Base-by-base conservation (phyloP, 1,284 basidiomycete genomes). In the Naganishia cerealis region DNA sequence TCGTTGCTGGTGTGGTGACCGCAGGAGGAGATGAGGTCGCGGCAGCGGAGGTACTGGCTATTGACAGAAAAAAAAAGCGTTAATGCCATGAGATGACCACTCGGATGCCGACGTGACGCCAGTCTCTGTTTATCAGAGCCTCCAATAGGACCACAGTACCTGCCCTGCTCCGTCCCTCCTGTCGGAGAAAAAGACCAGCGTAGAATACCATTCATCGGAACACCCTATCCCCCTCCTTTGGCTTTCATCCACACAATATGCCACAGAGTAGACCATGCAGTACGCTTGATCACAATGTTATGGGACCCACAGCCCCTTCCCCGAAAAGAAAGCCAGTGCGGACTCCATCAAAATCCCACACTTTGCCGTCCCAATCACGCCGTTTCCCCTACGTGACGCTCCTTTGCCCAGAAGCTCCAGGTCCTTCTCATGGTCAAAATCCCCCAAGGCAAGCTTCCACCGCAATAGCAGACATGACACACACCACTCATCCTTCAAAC, bases 401-500 rank as follows among this genome's bases (percentile, higher is more conserved):
- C 38, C 46, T 48, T 48, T 48, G 7, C 46, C 10, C 3, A 6
- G 7, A 3, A 48, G n/a, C 46, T 48, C 46, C 46, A 21, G 1
- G n/a, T 4, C 15, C 36, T 21, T 21, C 38, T 15, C 29, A 12
- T 13, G 10, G 5, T 5, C 9, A n/a, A 21, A 26, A 55, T 18
- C 29, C 54, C 6, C 38, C 33, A 8, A 33, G 3, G 21, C 56
- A 39, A 16, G 13, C 8, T 16, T 24, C 12, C 21, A 10, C 26
- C 3, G 42, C 12, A 48, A n/a, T 12, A n/a, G 5, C n/a, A 38
- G 50, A 52, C 26, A 13, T 33, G 59, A 53, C 50, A 63, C 59
- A 63, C 59, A 63, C 59, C 59, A 63, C 59, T 63, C 59, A 63
- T 63, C 50, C 33, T 63, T 63, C 36, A 57, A 42, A 24, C 56